Base-by-base conservation (phyloP, 106 monocot genomes). In the Dendrobium nobile region DNA sequence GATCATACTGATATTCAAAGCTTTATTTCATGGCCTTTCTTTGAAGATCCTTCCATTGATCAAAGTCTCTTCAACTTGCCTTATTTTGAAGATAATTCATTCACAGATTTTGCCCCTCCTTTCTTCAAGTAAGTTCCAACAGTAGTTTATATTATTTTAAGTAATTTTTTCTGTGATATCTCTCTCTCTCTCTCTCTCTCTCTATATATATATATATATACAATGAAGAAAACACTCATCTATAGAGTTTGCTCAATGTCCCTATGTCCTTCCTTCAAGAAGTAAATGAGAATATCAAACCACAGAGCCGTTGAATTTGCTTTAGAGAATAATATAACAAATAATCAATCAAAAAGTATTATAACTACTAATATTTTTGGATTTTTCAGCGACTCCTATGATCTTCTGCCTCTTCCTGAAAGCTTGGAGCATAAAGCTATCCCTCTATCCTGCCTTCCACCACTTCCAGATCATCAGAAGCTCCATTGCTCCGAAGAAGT, bases 1-100 rank as follows among this genome's bases (percentile, higher is more conserved):
- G 70, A 64, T 13, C 33, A 70, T 3, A 37, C 70, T 2, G 70
- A 64, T 64, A n/a, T 15, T 31, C 28, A 31, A 9, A 33, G 70
- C 74, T 74, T 18, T 74, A 41, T 74, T 17, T 74, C 74, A 74
- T 74, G 42, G 43, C 43, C 74, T 16, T 7, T 74, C 18, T 74
- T 74, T 43, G 42, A 19, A 28, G 74, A 43, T 20, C 42, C 15
- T 16, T 22, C 72, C 67, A n/a, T 27, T 9, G 24, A 67, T 67
- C 24, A 28, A 27, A 27, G 8, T 67, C 7, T 9, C 37, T 27
- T 37, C 72, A 33, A n/a, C 42, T 7, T 74, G 7, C 70, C 70
- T 13, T 70, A 70, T 16, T 70, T 70, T 33, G 31, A 70, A 3
- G 70, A 70, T 0, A 33, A 16, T 37, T 1, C 9, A 37, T 33